Evolutionary conservation across 2,329 filamentous ascomycete genomes (phyloP).

Genomic region (Fusarium pseudograminearum): DNA sequence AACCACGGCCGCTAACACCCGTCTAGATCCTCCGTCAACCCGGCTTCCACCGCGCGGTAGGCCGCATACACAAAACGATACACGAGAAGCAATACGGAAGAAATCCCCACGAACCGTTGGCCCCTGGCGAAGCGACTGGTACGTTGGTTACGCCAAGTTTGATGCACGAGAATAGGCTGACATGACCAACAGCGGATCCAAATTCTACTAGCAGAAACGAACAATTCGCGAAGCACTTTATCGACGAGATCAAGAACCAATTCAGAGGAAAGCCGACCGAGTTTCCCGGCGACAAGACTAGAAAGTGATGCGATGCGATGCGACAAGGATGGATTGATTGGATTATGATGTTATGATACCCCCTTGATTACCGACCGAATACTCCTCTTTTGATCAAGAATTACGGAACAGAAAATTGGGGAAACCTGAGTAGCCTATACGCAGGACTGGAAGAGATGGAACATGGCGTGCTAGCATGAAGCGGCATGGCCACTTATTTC

Average conservation of each 20-base stretch:
- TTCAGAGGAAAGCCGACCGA: constrained; percentile 59
- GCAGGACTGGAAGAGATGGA: neutral
- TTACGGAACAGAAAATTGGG: neutral
- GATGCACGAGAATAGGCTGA: neutral
- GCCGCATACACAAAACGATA: constrained; percentile 63
- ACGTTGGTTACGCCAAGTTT: constrained; percentile 10
- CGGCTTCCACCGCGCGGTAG: constrained; percentile 64
- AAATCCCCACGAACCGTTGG: constrained; percentile 63
- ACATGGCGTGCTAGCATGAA: neutral
- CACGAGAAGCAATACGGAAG: constrained; percentile 63
- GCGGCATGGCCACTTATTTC: neutral
- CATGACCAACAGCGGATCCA: constrained; percentile 49
- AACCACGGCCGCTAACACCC: constrained; percentile 18
- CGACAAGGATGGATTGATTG: neutral
- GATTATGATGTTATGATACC: constrained; percentile 13
- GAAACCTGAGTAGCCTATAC: neutral
- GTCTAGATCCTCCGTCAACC: constrained; percentile 63
- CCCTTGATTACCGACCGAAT: neutral
- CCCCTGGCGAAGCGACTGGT: constrained; percentile 66
- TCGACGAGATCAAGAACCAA: constrained; percentile 65
- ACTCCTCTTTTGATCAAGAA: neutral
- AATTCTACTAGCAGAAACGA: constrained; percentile 40
- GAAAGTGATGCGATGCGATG: constrained; percentile 33
- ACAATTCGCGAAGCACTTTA: constrained; percentile 61
- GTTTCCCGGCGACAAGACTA: constrained; percentile 47